These are phyloP conservation scores for Cutaneotrichosporon mucoides DNA, from an alignment of 1,284 basidiomycete genomes.

Conservation along the genomic window DNA sequence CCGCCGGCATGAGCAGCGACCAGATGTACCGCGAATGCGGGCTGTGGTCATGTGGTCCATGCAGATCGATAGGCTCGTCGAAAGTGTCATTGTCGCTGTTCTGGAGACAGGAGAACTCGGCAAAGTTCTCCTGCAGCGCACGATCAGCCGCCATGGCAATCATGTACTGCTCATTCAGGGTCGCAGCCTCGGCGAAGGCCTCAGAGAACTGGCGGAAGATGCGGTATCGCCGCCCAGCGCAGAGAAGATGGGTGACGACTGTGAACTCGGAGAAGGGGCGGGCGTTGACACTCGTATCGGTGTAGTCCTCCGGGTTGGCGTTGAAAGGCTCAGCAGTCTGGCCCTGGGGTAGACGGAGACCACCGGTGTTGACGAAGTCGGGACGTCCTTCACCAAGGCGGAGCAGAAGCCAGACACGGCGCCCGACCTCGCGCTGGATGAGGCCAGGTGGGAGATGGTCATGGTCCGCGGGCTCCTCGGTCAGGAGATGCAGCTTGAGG, in stretches of 20 bases:
- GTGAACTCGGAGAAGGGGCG: constrained; percentile 17
- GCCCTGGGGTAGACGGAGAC: constrained; percentile 21
- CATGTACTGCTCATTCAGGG: constrained; percentile 20
- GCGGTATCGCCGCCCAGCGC: constrained; percentile 18
- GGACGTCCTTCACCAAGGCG: constrained; percentile 22
- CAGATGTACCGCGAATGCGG: constrained; percentile 24
- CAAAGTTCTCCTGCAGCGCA: constrained; percentile 18
- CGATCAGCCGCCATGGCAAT: constrained; percentile 17
- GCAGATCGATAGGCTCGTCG: constrained; percentile 20
- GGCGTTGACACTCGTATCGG: constrained; percentile 13
- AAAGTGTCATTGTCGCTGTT: constrained; percentile 14
- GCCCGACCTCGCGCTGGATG: constrained; percentile 18
- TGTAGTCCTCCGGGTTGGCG: constrained; percentile 20
- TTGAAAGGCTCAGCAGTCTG: constrained; percentile 21
- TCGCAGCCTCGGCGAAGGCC: constrained; percentile 18
- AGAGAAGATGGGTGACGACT: constrained; percentile 14
- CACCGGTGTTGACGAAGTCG: constrained; percentile 23
- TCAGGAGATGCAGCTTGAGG: constrained; percentile 20
- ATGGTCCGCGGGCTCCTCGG: constrained; percentile 17
- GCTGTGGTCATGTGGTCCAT: constrained; percentile 17
- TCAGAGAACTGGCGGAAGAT: constrained; percentile 26
- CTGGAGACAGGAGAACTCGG: constrained; percentile 16
- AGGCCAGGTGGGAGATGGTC: constrained; percentile 15
- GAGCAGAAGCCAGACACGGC: constrained; percentile 21
- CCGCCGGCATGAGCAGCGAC: constrained; percentile 17